phyloP scores from a whole-genome alignment of 106 monocot genomes.

The Phalaenopsis equestris region DNA sequence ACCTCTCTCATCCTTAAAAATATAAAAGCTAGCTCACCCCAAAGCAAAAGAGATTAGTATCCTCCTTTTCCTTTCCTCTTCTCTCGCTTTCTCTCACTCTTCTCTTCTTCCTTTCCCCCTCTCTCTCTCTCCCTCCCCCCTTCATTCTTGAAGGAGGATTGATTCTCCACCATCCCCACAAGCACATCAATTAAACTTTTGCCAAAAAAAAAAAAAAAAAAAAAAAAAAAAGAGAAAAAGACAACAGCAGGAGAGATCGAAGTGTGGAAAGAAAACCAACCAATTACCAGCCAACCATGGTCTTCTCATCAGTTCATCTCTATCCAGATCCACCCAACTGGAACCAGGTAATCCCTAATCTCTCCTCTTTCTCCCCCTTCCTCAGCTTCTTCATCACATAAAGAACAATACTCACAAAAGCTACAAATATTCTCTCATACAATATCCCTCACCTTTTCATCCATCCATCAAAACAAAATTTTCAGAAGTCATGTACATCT shows the following conservation, averaged over 20 bases:
- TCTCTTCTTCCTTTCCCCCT: constrained; percentile 9
- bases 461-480: neutral
- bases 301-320: constrained; percentile 44
- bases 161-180: constrained; percentile 43
- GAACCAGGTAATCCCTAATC: constrained; percentile 43
- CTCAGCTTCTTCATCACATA: constrained; percentile 10
- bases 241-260: too few relatives aligned
- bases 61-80: constrained; percentile 14
- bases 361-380: neutral
- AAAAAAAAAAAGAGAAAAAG: neutral
- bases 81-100: constrained; percentile 14
- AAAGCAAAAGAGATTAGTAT: constrained; percentile 15
- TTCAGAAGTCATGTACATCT: neutral
- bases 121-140: constrained; percentile 17
- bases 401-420: constrained; percentile 5
- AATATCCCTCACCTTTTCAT: neutral
- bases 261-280: constrained; percentile 4
- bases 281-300: constrained; percentile 31
- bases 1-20: constrained; percentile 1
- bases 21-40: constrained; percentile 21
- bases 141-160: constrained; percentile 23
- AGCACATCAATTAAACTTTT: constrained; percentile 21
- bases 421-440: neutral
- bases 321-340: constrained; percentile 65
- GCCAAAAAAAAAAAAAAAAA: constrained; percentile 16